Evolutionary conservation across 2,329 filamentous ascomycete species (phyloP), one percentile per base, ranked within the genome.

Genomic region (Talaromyces piceae): DNA sequence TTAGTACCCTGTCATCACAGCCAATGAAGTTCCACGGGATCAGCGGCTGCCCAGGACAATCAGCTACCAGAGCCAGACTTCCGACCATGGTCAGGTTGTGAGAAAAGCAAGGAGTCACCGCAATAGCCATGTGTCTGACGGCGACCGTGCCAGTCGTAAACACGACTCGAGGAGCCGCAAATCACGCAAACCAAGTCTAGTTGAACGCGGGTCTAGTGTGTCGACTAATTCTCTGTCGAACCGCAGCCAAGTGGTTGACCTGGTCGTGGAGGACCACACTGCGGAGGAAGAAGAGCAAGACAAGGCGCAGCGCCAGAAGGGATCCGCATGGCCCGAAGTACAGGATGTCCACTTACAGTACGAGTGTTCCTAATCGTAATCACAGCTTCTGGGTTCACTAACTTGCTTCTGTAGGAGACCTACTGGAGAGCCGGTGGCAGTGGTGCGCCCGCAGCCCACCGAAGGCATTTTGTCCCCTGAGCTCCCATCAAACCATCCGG

Each of bases 1-100:
- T 47, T 61, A 93, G 88, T 97, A 97, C 67, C 91, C 91, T 22
- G 91, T 97, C 25, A 91, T 97, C 58, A 91, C 91, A 28, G 91
- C 83, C 18, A 80, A 87, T 65, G 81, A 89, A 57, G 86, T 89
- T 13, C 77, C 84, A 26, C 78, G 82, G 51, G 85, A 91, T 53
- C 78, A 85, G 56, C 87, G 84, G 63, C 63, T 84, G 68, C 76
- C 47, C 71, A 77, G 52, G 58, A 80, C 46, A 62, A 80, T 37
- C 76, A 82, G 58, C 76, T 80, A 31, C 77, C 78, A 45, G 69
- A 62, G 47, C n/a, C 47, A 45, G 16, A 22, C 57, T 54, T 62
- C 54, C 54, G 65, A 56, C 47, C 61, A 58, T 43, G 45, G 61
- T 61, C 54, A 53, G 5, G 47, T 49, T 20, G 64, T 65, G 56